A percentile compares a stretch with the other conserved stretches of the same genome.
These are phyloP conservation scores for Xylaria flabelliformis DNA, from an alignment of 495 filamentous ascomycete genomes.

Conservation along the genomic window DNA sequence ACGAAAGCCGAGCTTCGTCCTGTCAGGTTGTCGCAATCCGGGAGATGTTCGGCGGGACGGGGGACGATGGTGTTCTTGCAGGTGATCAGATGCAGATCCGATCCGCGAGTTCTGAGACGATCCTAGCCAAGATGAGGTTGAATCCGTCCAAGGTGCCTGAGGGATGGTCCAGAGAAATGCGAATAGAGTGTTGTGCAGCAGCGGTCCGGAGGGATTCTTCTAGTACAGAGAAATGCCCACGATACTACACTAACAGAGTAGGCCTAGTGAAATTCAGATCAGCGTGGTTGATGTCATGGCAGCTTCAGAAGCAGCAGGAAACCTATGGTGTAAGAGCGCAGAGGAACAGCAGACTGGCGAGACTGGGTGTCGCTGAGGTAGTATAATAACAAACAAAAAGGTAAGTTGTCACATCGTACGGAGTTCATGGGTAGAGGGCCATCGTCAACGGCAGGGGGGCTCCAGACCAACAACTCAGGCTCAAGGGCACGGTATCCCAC, in stretches of 20 bases:
- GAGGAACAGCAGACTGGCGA: background rate
- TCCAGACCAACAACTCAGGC: constrained; percentile 1
- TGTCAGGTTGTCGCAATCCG: constrained; percentile 22
- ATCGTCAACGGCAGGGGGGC: constrained; percentile 1
- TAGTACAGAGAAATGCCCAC: constrained; percentile 2
- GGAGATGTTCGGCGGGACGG: constrained; percentile 11
- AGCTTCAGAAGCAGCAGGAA: constrained; percentile 1
- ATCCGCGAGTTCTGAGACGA: constrained; percentile 11
- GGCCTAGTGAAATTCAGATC: constrained; percentile 20
- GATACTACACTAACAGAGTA: background rate
- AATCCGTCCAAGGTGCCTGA: background rate
- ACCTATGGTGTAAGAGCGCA: background rate
- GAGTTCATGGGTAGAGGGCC: background rate
- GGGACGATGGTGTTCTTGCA: background rate
- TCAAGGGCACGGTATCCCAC: constrained; percentile 20
- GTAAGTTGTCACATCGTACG: background rate
- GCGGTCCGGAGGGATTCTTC: background rate
- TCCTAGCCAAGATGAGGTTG: background rate
- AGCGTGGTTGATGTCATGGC: constrained; percentile 16
- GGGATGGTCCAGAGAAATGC: background rate
- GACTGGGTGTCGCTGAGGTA: constrained; percentile 3
- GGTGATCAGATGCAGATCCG: constrained; percentile 24
- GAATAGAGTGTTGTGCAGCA: background rate
- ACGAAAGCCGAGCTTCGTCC: constrained; percentile 11
- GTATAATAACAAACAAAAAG: background rate